phyloP scores from a whole-genome alignment of 805 yeast species.

The Myxozyma neglecta region DNA sequence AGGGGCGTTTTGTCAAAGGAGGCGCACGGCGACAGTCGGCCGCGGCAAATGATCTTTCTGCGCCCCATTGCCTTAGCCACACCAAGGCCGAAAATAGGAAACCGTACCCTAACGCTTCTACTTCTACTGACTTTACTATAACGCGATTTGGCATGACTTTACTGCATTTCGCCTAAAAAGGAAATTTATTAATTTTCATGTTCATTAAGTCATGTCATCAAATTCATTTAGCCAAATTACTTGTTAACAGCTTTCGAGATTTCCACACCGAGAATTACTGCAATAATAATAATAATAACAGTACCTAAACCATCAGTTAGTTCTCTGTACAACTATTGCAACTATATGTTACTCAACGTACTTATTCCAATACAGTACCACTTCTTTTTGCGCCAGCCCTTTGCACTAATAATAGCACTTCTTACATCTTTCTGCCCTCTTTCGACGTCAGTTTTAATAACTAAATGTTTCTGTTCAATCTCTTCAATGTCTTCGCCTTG shows the following conservation, averaged over 20 bases:
- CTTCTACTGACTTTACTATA: no score
- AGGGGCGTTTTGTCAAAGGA: neutral
- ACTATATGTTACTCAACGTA: neutral
- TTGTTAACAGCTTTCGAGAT: neutral
- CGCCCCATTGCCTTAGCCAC: no score
- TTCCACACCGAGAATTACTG: neutral
- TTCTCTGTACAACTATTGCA: neutral
- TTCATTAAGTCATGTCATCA: neutral
- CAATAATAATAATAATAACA: neutral
- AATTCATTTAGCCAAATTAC: neutral
- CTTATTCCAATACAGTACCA: conserved; percentile 73
- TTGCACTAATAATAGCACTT: conserved; percentile 83
- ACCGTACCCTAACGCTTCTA: no score
- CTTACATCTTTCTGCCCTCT: conserved; percentile 89
- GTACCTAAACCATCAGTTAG: neutral
- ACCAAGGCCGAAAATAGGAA: no score
- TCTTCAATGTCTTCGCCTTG: conserved; percentile 86
- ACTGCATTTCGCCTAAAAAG: no score
- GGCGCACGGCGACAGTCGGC: neutral
- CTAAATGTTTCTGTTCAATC: conserved; percentile 72
- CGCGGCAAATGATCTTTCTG: no score
- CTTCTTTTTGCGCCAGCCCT: conserved; percentile 85
- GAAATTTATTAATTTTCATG: neutral
- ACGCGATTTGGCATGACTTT: no score
- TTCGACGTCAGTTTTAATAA: conserved; percentile 86